Evolutionary conservation across 345 rosid species (phyloP).

Genomic region (Pistacia vera): DNA sequence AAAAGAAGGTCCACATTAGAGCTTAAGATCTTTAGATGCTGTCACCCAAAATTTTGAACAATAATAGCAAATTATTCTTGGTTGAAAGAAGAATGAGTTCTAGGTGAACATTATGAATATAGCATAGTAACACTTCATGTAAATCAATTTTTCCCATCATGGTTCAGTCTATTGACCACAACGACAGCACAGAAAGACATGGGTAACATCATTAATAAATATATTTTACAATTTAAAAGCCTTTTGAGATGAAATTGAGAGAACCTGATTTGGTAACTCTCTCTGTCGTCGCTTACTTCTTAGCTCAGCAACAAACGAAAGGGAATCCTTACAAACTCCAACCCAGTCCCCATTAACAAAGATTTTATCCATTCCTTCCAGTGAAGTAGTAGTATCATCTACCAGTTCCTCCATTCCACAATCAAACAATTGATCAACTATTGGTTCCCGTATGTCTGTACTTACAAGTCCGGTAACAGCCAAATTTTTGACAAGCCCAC

Average conservation of each 20-base stretch:
- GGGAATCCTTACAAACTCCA: slow-evolving; percentile 69
- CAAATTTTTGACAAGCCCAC: slow-evolving; percentile 95
- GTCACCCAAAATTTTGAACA: neutral
- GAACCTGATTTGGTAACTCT: slow-evolving; percentile 69
- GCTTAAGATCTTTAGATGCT: slow-evolving; percentile 9
- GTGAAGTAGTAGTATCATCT: slow-evolving; percentile 52
- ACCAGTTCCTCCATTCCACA: slow-evolving; percentile 73
- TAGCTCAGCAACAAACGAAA: slow-evolving; percentile 52
- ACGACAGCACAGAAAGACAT: neutral
- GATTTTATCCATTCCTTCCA: slow-evolving; percentile 56
- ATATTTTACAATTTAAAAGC: neutral
- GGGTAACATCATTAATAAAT: neutral
- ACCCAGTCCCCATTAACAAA: slow-evolving; percentile 93
- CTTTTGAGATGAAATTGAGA: slow-evolving; percentile 7
- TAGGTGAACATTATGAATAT: neutral
- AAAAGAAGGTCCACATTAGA: neutral
- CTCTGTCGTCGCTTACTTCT: slow-evolving; percentile 62
- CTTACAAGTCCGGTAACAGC: slow-evolving; percentile 82
- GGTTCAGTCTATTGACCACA: neutral
- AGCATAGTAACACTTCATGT: neutral
- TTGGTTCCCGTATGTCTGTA: slow-evolving; percentile 49
- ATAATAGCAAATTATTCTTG: neutral
- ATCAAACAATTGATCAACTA: slow-evolving; percentile 42
- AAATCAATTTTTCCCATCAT: slow-evolving; percentile 6
- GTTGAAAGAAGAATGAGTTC: neutral